Evolutionary conservation across 176 grass and related monocot genomes (phyloP).

Genomic region (Musa itinerans): DNA sequence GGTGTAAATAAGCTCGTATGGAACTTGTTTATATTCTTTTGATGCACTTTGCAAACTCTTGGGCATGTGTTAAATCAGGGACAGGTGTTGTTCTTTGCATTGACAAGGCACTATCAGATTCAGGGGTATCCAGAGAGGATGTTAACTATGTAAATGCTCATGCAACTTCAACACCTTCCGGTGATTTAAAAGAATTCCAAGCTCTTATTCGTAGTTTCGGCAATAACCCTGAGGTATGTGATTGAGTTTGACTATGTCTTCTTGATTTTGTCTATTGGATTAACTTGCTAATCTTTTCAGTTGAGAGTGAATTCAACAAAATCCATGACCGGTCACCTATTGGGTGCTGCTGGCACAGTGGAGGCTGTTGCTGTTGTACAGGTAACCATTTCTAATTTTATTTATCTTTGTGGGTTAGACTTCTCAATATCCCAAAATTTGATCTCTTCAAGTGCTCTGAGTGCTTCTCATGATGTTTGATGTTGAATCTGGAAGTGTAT

Average conservation of each 20-base stretch:
- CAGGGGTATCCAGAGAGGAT: constrained; percentile 76
- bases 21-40: not conserved
- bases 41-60: not conserved
- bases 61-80: constrained; percentile 38
- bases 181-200: constrained; percentile 96
- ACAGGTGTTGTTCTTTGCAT: constrained; percentile 86
- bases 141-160: constrained; percentile 99
- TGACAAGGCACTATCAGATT: constrained; percentile 78
- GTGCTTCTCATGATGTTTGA: not conserved
- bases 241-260: constrained; percentile 8
- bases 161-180: constrained; percentile 84
- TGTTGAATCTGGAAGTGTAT: not conserved
- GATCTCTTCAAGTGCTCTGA: not conserved
- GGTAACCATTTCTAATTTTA: constrained; percentile 32
- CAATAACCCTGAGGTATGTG: constrained; percentile 72
- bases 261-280: not conserved
- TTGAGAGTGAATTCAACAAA: constrained; percentile 94
- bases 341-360: constrained; percentile 89
- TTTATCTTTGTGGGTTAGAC: not conserved
- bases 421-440: constrained; percentile 5
- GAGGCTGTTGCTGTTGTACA: constrained; percentile 92
- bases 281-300: constrained; percentile 31
- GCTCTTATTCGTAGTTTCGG: constrained; percentile 79
- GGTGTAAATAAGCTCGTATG: not conserved
- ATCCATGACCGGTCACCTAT: constrained; percentile 95